phyloP scores from a whole-genome alignment of 495 filamentous ascomycete genomes.

The Podospora bellae-mahoneyi region DNA sequence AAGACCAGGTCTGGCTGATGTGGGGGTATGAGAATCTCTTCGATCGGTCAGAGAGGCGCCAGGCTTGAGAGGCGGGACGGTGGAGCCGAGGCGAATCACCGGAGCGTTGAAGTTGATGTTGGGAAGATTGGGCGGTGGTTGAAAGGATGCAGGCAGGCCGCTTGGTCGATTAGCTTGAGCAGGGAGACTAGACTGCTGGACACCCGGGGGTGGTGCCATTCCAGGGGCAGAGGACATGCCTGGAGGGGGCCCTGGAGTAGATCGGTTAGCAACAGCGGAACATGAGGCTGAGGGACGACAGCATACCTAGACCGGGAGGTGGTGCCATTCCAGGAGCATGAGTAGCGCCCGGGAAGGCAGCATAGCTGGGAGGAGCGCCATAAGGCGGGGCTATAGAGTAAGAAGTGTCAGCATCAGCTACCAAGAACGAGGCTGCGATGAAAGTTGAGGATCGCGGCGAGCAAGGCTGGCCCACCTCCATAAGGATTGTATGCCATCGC shows the following conservation, averaged over 20 bases:
- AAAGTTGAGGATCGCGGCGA: neutral
- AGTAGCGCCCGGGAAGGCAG: slow-evolving; percentile 62
- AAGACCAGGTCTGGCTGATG: slow-evolving; percentile 59
- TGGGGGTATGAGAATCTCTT: slow-evolving; percentile 36
- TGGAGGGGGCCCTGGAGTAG: slow-evolving; percentile 55
- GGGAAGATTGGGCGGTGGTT: slow-evolving; percentile 86
- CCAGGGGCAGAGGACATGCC: slow-evolving; percentile 78
- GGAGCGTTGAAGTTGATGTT: slow-evolving; percentile 98
- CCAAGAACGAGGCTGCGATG: neutral
- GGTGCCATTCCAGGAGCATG: slow-evolving; percentile 63
- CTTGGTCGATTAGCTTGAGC: slow-evolving; percentile 70
- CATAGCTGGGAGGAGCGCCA: slow-evolving; percentile 69
- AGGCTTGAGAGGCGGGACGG: slow-evolving; percentile 63
- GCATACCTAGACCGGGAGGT: slow-evolving; percentile 84
- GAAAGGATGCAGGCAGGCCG: slow-evolving; percentile 79
- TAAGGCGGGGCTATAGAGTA: slow-evolving; percentile 49
- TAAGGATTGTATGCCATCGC: slow-evolving; percentile 74
- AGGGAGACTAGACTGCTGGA: slow-evolving; percentile 65
- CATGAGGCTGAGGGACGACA: slow-evolving; percentile 7
- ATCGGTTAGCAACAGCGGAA: slow-evolving; percentile 5
- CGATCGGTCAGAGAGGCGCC: slow-evolving; percentile 46
- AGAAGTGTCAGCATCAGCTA: slow-evolving; percentile 16
- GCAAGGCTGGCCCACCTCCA: slow-evolving; percentile 54
- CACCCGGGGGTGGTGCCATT: slow-evolving; percentile 71
- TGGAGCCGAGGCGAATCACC: slow-evolving; percentile 84